phyloP scores from a whole-genome alignment of 805 yeast species.

The Candida caryicola region DNA sequence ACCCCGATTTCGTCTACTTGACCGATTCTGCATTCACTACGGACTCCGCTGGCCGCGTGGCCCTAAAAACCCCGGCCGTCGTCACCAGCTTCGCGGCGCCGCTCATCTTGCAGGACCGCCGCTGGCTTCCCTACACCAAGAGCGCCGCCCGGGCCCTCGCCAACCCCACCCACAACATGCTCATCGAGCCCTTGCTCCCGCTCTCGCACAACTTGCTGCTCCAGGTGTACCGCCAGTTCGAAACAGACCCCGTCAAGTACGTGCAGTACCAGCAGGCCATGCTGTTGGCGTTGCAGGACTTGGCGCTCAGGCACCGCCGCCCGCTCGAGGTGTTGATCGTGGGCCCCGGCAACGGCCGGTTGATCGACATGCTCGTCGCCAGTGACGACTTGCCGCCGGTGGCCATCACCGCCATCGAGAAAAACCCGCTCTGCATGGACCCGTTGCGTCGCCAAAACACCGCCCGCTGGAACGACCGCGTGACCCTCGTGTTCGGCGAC shows the following conservation, averaged over 20 bases:
- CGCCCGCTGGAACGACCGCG: slow-evolving; percentile 51
- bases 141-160: neutral
- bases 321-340: slow-evolving; percentile 49
- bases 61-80: neutral
- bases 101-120: neutral
- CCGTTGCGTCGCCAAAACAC: slow-evolving; percentile 48
- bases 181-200: slow-evolving; percentile 70
- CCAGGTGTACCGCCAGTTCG: slow-evolving; percentile 65
- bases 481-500: slow-evolving; percentile 56
- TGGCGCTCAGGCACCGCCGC: neutral
- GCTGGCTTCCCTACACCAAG: neutral
- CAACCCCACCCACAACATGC: slow-evolving; percentile 2
- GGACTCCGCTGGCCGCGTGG: neutral
- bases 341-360: slow-evolving; percentile 89
- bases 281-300: slow-evolving; percentile 45
- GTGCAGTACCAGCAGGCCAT: slow-evolving; percentile 65
- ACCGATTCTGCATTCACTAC: neutral
- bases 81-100: neutral
- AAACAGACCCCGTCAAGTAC: slow-evolving; percentile 68
- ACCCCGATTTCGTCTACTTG: neutral
- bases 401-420: slow-evolving; percentile 59
- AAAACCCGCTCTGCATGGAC: slow-evolving; percentile 59
- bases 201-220: slow-evolving; percentile 53
- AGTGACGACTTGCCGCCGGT: slow-evolving; percentile 11
- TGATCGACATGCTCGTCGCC: slow-evolving; percentile 47